Evolutionary conservation across 1,139 yeast genomes (phyloP).

Genomic region (Scheffersomyces titani): DNA sequence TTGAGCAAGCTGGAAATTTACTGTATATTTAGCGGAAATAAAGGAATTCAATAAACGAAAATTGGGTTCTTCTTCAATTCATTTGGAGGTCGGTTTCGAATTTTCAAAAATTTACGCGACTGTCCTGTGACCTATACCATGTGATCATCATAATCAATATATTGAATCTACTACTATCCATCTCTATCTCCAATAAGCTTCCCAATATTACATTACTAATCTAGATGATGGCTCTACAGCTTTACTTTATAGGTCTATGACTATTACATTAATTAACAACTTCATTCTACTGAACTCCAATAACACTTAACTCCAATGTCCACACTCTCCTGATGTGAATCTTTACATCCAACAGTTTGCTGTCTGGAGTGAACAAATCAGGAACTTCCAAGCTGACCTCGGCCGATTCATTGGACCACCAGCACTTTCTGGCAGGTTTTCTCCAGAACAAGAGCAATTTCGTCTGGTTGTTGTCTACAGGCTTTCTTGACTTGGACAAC

Average conservation of each 20-base stretch:
- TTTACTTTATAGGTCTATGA: neutral
- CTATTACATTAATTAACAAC: neutral
- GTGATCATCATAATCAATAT: neutral
- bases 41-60: too few species aligned
- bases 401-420: constrained; percentile 87
- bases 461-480: constrained; percentile 46
- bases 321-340: constrained; percentile 81
- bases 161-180: neutral
- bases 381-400: constrained; percentile 46
- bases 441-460: constrained; percentile 92
- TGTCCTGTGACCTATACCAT: neutral
- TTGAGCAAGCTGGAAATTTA: neutral
- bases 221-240: neutral
- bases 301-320: constrained; percentile 74
- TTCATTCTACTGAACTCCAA: constrained; percentile 48
- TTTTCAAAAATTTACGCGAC: neutral
- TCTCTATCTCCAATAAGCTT: too few species aligned
- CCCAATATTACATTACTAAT: too few species aligned
- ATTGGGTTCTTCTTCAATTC: neutral
- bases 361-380: constrained; percentile 23
- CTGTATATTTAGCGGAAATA: neutral
- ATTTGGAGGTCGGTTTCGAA: neutral
- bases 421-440: constrained; percentile 97
- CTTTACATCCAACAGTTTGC: constrained; percentile 32
- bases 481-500: constrained; percentile 43